A percentile compares a stretch with the other conserved stretches of the same genome.
phyloP scores from a whole-genome alignment of 352 stramenopile species.

The Globisporangium viniferum region DNA sequence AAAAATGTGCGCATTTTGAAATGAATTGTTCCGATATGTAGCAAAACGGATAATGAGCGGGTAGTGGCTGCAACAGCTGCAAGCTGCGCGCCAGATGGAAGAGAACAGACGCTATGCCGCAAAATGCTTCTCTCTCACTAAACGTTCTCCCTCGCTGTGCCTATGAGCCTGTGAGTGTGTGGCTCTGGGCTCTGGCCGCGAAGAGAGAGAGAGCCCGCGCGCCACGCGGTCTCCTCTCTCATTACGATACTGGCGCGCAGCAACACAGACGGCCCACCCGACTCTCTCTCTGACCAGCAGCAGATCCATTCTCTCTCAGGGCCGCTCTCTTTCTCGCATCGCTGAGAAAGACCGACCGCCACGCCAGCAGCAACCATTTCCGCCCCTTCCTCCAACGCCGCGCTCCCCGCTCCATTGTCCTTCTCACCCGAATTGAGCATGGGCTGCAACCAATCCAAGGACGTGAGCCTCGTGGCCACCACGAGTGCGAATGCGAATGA shows the following conservation, averaged over 20 bases:
- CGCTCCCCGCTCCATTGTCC: too few relatives aligned
- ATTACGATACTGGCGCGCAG: constrained; percentile 3
- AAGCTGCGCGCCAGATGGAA: not conserved
- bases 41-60: not conserved
- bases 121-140: not conserved
- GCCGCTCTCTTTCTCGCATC: constrained; percentile 12
- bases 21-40: not conserved
- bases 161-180: not conserved
- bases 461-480: constrained; percentile 6
- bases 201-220: not conserved
- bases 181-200: not conserved
- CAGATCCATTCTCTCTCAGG: not conserved
- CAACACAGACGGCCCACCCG: not conserved
- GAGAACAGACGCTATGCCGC: not conserved
- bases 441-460: constrained; percentile 67
- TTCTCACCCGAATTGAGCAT: constrained; percentile 22
- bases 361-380: constrained; percentile 12
- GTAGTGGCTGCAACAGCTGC: constrained; percentile 10
- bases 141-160: not conserved
- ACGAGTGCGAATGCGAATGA: not conserved
- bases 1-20: constrained; percentile 1
- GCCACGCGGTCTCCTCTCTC: not conserved
- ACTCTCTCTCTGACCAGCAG: not conserved
- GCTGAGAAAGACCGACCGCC: constrained; percentile 14
- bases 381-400: not conserved